Base-by-base conservation (phyloP, 768 basidiomycete genomes). In the Rhodotorula paludigena region DNA sequence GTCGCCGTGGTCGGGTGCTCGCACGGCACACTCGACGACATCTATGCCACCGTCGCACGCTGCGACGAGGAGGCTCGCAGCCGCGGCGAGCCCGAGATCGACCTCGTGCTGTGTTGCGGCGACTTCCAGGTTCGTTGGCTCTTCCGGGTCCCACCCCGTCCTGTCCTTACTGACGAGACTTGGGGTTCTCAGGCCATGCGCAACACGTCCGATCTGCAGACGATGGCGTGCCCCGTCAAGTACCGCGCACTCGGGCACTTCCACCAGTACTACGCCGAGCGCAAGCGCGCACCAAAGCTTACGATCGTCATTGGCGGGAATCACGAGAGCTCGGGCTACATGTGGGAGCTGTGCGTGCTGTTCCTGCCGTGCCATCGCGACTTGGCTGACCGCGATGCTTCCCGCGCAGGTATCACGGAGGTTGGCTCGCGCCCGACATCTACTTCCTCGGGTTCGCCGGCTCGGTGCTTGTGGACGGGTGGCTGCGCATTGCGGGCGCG, bases 301-400 rank as follows among this genome's bases (percentile, higher is more conserved):
- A 99, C 96, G 0, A 81, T 99, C 20, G 86, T 98, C 56, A 96
- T 98, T 75, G 96, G 96, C 23, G 96, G 96, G 15, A 98, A 98
- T 76, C 96, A 98, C 77, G 96, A 98, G 79, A 91, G 91, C 3
- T 92, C 90, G 30, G 96, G 92, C 73, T 96, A 97, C 76, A 82
- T 98, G 80, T 93, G 90, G 88, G 96, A 99, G 78, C 79, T 96
- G 90, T 91, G 75, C 78, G 89, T 80, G 47, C 16, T 21, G 33
- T 16, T 48, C 33, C 15, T 49, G 3, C n/a, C 21, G 39, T 36
- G 0, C 25, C 44, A 12, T 28, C 35, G n/a, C 35, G 45, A 48
- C 20, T 21, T 7, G 23, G 57, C 30, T 49, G 60, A 71, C 41
- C 42, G 16, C 52, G 35, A 21, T 18, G 15, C 9, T n/a, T 12